Percentiles rank a stretch among this genome's conserved stretches.
Evolutionary conservation across 2,329 filamentous ascomycete species (phyloP).

Genomic region (Neopestalotiopsis rosae): DNA sequence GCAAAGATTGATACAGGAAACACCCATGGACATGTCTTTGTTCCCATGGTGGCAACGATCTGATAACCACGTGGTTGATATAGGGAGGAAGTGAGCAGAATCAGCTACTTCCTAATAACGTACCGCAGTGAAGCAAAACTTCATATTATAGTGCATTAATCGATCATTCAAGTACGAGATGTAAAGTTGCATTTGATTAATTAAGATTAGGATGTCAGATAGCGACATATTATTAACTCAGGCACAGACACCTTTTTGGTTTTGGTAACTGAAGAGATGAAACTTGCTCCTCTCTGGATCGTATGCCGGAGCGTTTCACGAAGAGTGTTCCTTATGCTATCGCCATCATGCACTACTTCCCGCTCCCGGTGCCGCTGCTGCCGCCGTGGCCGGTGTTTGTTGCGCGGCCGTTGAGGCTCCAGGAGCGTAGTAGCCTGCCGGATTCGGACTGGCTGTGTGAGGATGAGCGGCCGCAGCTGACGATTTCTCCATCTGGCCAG

Average conservation of each 20-base stretch:
- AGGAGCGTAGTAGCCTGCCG: constrained; percentile 16
- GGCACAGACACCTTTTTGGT: background rate
- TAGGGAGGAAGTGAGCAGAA: too few relatives aligned
- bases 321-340: background rate
- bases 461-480: background rate
- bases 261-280: background rate
- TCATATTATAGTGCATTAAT: too few relatives aligned
- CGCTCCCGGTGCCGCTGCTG: background rate
- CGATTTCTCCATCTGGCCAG: constrained; percentile 9
- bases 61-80: too few relatives aligned
- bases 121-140: too few relatives aligned
- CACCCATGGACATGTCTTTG: too few relatives aligned
- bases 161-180: too few relatives aligned
- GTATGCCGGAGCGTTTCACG: background rate
- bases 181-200: too few relatives aligned
- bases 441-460: background rate
- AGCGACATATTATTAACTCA: background rate
- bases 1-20: too few relatives aligned
- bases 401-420: background rate
- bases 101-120: too few relatives aligned
- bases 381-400: too few relatives aligned
- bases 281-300: background rate
- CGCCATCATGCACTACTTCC: background rate
- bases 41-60: too few relatives aligned
- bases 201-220: too few relatives aligned